These are phyloP conservation scores for Abelmoschus esculentus DNA, from an alignment of 345 rosid species.

Conservation along the genomic window DNA sequence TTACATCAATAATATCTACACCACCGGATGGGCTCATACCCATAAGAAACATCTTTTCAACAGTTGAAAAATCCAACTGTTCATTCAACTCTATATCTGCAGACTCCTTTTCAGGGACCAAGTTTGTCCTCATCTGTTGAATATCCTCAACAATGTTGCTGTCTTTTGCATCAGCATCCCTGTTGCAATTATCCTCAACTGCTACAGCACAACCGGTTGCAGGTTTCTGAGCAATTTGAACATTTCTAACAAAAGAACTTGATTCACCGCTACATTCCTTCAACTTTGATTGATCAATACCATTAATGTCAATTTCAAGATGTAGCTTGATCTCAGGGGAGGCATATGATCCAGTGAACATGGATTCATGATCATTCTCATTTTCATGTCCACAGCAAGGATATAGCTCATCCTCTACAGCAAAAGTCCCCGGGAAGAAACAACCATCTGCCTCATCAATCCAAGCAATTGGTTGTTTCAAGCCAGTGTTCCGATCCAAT, in stretches of 20 bases:
- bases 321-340: constrained; percentile 71
- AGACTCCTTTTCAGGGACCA: constrained; percentile 2
- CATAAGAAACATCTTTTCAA: constrained; percentile 39
- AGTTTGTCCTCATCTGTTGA: constrained; percentile 18
- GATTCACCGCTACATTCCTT: constrained; percentile 64
- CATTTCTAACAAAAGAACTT: background rate
- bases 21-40: constrained; percentile 40
- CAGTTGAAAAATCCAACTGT: constrained; percentile 33
- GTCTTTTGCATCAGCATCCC: constrained; percentile 28
- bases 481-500: constrained; percentile 54
- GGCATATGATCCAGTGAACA: constrained; percentile 18
- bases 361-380: constrained; percentile 23
- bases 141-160: constrained; percentile 27
- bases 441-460: constrained; percentile 71
- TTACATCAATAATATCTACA: constrained; percentile 42
- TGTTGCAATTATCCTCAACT: background rate
- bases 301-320: constrained; percentile 69
- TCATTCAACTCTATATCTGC: constrained; percentile 12
- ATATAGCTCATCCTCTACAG: constrained; percentile 30
- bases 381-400: constrained; percentile 30
- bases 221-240: background rate
- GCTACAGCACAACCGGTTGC: background rate
- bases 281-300: constrained; percentile 30
- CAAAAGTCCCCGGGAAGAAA: constrained; percentile 70
- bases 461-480: constrained; percentile 75